Evolutionary conservation across 2,329 filamentous ascomycete species (phyloP), one percentile per base, ranked within the genome.

Genomic region (Penicillium sp.): DNA sequence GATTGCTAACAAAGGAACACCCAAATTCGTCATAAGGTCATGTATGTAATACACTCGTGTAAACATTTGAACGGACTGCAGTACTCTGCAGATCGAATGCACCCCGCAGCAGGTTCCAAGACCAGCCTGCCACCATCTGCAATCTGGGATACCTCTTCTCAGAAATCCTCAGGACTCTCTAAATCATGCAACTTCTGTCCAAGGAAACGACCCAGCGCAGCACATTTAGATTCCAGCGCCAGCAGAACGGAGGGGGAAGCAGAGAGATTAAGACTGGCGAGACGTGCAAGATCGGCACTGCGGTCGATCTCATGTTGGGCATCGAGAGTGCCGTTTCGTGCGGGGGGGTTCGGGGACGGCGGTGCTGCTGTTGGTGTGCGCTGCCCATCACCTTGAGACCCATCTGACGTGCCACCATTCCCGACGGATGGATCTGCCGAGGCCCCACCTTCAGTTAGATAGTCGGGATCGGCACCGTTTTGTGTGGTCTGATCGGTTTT

Each of bases 161-260:
- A 78, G 52, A 78, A 78, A 58, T 78, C 76, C 35, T 77, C 76
- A 0, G 76, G 76, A 45, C 72, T 75, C 58, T 76, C 74, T 21
- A 78, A 60, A 58, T 77, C 75, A 49, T 69, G 62, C 25, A 78
- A 48, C 50, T 77, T 77, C 51, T 76, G 72, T 11, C 73, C 67
- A 13, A 78, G 65, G 50, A 78, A 78, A 11, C 69, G 67, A 7
- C 73, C 75, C 43, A 78, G 55, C 4, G 75, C 76, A 2, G 75
- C 76, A 23, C 74, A 77, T 59, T 78, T 78, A 8, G 75, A 77
- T 54, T 78, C 76, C 11, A 78, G 55, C 1, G 76, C 76, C 11
- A 78, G 63, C 6, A 78, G 63, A 3, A 77, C 75, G 1, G 72
- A 62, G 0, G 76, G 75, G 1, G 72, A 71, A 1, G 75, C 68